Evolutionary conservation across 1,139 yeast genomes (phyloP).

Genomic region (Pichia sp.): DNA sequence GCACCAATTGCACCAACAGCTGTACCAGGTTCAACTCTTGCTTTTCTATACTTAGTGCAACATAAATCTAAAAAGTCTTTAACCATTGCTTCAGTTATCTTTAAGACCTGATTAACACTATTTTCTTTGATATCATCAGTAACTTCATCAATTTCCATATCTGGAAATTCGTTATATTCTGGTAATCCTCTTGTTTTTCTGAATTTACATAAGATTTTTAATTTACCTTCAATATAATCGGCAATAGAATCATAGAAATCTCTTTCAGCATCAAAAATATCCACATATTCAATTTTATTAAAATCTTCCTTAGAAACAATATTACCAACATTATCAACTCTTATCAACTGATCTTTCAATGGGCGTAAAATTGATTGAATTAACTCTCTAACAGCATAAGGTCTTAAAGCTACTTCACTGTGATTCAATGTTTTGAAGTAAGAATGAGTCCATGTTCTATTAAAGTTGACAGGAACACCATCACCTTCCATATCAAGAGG

Average conservation of each 20-base stretch:
- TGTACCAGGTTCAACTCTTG: conserved; percentile 97
- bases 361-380: conserved; percentile 56
- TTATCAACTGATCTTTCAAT: conserved; percentile 48
- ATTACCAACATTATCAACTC: conserved; percentile 73
- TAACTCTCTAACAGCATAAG: conserved; percentile 57
- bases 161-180: conserved; percentile 36
- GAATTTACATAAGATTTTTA: conserved; percentile 47
- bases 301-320: conserved; percentile 38
- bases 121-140: conserved; percentile 28
- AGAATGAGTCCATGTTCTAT: conserved; percentile 93
- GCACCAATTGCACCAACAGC: conserved; percentile 99
- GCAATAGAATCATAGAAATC: conserved; percentile 71
- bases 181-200: conserved; percentile 48
- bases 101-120: conserved; percentile 68
- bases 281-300: conserved; percentile 55
- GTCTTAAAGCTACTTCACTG: conserved; percentile 53
- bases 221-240: conserved; percentile 53
- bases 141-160: conserved; percentile 33
- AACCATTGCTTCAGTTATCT: conserved; percentile 58
- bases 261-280: conserved; percentile 81
- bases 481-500: conserved; percentile 99
- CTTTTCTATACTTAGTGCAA: conserved; percentile 74
- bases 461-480: conserved; percentile 90
- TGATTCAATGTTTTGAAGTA: conserved; percentile 60
- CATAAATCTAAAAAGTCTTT: conserved; percentile 70